phyloP scores from a whole-genome alignment of 352 stramenopile genomes.

The Phytopythium oedochilum region DNA sequence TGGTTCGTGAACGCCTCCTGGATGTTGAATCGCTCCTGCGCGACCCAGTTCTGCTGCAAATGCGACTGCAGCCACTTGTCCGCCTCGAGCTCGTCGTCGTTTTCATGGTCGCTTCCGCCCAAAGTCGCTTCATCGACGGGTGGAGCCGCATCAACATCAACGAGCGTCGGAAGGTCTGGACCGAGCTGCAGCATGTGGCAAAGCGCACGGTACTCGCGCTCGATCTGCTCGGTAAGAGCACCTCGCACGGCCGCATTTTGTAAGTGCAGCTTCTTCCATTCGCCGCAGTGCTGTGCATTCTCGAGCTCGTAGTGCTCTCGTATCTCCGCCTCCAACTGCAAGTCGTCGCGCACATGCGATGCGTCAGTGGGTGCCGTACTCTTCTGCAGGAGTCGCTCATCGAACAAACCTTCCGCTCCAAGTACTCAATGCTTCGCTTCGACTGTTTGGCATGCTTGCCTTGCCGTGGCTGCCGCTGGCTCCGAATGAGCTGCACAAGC shows the following conservation, averaged over 20 bases:
- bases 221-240: slow-evolving; percentile 19
- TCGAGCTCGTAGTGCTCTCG: slow-evolving; percentile 52
- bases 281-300: slow-evolving; percentile 37
- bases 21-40: slow-evolving; percentile 66
- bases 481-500: slow-evolving; percentile 36
- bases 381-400: neutral
- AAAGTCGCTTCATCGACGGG: neutral
- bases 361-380: neutral
- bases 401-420: slow-evolving; percentile 38
- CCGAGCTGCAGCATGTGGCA: slow-evolving; percentile 10
- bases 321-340: slow-evolving; percentile 52
- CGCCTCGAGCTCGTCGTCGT: neutral
- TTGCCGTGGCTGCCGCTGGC: slow-evolving; percentile 17
- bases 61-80: slow-evolving; percentile 19
- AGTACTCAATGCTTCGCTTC: slow-evolving; percentile 33
- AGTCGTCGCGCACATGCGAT: neutral
- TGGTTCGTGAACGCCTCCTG: slow-evolving; percentile 66
- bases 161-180: neutral
- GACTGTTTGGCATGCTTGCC: slow-evolving; percentile 24
- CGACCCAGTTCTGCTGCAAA: slow-evolving; percentile 40
- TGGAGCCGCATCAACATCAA: neutral
- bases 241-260: slow-evolving; percentile 15
- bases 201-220: slow-evolving; percentile 25
- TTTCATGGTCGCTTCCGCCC: neutral
- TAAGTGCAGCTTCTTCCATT: slow-evolving; percentile 49